Conservation (phyloP, 306 rosid species). For the Casuarina equisetifolia region DNA sequence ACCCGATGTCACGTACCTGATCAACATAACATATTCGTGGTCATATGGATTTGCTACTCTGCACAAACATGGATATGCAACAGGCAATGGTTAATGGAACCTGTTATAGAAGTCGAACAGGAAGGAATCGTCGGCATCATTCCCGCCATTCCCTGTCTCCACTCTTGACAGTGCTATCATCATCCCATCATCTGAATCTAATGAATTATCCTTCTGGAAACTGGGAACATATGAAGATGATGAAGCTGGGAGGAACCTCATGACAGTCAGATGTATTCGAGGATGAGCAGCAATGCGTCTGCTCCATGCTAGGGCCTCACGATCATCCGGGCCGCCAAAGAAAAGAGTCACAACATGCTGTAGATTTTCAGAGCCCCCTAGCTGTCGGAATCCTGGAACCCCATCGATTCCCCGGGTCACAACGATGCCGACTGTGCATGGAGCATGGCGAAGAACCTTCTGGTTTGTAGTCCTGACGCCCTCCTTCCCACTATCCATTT, state of each 20-base stretch:
- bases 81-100: conserved; percentile 18
- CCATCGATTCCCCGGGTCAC: conserved; percentile 58
- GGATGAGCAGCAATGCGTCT: conserved; percentile 60
- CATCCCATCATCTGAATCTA: conserved; percentile 44
- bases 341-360: conserved; percentile 77
- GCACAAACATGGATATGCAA: not conserved
- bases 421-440: conserved; percentile 71
- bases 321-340: conserved; percentile 82
- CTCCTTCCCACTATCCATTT: conserved; percentile 81
- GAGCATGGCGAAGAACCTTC: conserved; percentile 84
- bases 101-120: conserved; percentile 76
- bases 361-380: conserved; percentile 36
- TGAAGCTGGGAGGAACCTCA: conserved; percentile 41
- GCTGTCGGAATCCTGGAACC: conserved; percentile 55
- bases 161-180: conserved; percentile 62
- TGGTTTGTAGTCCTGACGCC: conserved; percentile 78
- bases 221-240: conserved; percentile 22
- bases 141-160: conserved; percentile 31
- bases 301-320: conserved; percentile 89
- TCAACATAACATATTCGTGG: not conserved
- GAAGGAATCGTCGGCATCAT: conserved; percentile 64
- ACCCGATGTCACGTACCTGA: conserved; percentile 68
- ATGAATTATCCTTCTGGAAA: conserved; percentile 20
- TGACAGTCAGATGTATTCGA: conserved; percentile 57
- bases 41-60: not conserved